Conservation (phyloP, 2,329 filamentous ascomycete genomes). For the Periconia sp. region DNA sequence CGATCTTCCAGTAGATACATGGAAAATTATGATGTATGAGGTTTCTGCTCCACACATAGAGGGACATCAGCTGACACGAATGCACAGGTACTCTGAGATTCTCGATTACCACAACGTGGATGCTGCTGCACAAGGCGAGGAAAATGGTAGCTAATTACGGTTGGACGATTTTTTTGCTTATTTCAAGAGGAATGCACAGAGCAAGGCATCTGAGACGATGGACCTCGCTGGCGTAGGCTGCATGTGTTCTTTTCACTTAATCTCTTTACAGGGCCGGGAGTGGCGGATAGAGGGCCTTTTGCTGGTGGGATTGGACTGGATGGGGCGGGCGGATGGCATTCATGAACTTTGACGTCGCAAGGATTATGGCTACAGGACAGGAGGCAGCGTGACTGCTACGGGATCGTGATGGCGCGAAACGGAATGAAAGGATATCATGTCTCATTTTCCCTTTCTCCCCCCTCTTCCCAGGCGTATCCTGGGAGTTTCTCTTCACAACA, state of each 20-base stretch:
- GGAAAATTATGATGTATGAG: constrained; percentile 99
- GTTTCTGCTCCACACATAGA: not conserved
- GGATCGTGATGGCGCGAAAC: constrained; percentile 3
- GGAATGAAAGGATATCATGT: constrained; percentile 8
- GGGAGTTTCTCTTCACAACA: no score
- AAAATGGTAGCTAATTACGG: constrained; percentile 35
- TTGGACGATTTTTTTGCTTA: constrained; percentile 42
- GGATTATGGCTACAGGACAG: not conserved
- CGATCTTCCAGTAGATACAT: constrained; percentile 96
- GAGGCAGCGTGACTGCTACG: not conserved
- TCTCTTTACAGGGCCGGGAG: constrained; percentile 5
- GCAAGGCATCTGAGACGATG: constrained; percentile 5
- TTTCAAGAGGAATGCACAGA: constrained; percentile 43
- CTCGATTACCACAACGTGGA: constrained; percentile 98
- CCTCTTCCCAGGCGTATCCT: not conserved
- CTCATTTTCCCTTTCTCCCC: not conserved
- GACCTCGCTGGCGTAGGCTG: constrained; percentile 9
- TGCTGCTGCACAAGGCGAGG: constrained; percentile 52
- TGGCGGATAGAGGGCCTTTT: constrained; percentile 11
- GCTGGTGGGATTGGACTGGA: constrained; percentile 9
- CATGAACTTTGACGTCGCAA: not conserved
- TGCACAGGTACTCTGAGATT: constrained; percentile 90
- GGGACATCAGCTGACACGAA: constrained; percentile 15
- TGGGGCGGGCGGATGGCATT: constrained; percentile 6
- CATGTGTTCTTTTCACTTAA: constrained; percentile 15